phyloP scores from a whole-genome alignment of 345 rosid genomes.

The Populus nigra region DNA sequence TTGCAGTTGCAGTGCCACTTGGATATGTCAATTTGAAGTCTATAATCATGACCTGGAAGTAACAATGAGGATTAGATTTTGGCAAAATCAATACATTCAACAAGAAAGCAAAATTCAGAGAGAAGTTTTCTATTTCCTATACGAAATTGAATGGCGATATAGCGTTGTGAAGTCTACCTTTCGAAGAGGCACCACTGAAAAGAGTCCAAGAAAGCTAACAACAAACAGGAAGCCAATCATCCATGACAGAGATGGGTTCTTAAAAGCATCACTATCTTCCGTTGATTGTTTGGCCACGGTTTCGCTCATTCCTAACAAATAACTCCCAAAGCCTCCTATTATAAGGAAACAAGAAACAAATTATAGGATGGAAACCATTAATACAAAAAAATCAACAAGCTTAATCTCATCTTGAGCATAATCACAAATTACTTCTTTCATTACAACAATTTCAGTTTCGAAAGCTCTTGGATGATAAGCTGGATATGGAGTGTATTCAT shows the following conservation, averaged over 20 bases:
- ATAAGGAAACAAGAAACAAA: not conserved
- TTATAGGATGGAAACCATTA: too few species aligned
- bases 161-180: constrained; percentile 13
- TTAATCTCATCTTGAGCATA: too few species aligned
- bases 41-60: constrained; percentile 27
- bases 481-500: too few species aligned
- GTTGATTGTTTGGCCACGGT: constrained; percentile 22
- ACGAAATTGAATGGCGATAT: not conserved
- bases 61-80: not conserved
- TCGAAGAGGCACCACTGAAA: constrained; percentile 35
- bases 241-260: constrained; percentile 30
- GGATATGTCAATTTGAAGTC: constrained; percentile 38
- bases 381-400: too few species aligned
- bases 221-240: constrained; percentile 33
- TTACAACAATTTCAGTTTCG: too few species aligned
- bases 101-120: too few species aligned
- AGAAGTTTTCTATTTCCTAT: not conserved
- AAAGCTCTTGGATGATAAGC: too few species aligned
- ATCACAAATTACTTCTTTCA: too few species aligned
- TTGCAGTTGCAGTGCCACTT: constrained; percentile 41
- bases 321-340: constrained; percentile 23
- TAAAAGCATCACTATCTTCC: constrained; percentile 6
- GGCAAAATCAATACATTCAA: not conserved
- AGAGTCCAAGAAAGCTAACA: constrained; percentile 36
- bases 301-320: constrained; percentile 33